phyloP scores from a whole-genome alignment of 495 filamentous ascomycete genomes.

The Lentithecium fluviatile region DNA sequence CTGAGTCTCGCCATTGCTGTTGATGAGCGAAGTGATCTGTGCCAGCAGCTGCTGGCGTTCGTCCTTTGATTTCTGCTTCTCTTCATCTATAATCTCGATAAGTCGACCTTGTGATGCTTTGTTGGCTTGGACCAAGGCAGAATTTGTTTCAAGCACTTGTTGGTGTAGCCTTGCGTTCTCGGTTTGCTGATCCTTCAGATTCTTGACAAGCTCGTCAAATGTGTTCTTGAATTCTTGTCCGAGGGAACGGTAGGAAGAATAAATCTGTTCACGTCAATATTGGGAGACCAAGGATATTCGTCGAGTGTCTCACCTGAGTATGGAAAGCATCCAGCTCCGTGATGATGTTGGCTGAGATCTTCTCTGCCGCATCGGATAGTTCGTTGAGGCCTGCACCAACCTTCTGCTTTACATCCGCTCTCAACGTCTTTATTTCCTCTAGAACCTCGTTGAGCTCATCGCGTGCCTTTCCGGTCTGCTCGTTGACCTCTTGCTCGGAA shows the following conservation, averaged over 20 bases:
- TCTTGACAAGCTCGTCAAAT: conserved; percentile 74
- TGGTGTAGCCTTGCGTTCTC: conserved; percentile 71
- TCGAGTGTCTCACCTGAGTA: conserved; percentile 53
- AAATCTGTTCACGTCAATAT: conserved; percentile 55
- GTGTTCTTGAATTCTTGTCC: conserved; percentile 84
- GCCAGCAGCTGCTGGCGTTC: conserved; percentile 72
- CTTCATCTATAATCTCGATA: conserved; percentile 71
- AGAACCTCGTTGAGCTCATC: conserved; percentile 88
- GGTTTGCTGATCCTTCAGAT: conserved; percentile 71
- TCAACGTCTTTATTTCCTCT: conserved; percentile 84
- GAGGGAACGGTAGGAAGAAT: conserved; percentile 80
- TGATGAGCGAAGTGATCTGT: conserved; percentile 74
- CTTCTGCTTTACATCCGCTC: conserved; percentile 80
- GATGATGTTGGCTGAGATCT: conserved; percentile 88
- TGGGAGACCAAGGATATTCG: neutral
- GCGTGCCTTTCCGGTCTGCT: conserved; percentile 67
- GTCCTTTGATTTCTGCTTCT: conserved; percentile 66
- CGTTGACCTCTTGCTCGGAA: conserved; percentile 64
- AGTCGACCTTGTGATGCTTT: conserved; percentile 63
- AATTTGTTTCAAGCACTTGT: conserved; percentile 67
- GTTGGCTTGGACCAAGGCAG: conserved; percentile 63
- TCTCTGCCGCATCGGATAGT: conserved; percentile 78
- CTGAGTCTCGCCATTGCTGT: conserved; percentile 68
- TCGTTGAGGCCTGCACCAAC: conserved; percentile 84
- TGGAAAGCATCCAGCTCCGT: conserved; percentile 81